Percentiles rank a stretch among this genome's conserved stretches.
These are phyloP conservation scores for Hydnomerulius pinastri DNA, from an alignment of 768 basidiomycete genomes.

Conservation along the genomic window DNA sequence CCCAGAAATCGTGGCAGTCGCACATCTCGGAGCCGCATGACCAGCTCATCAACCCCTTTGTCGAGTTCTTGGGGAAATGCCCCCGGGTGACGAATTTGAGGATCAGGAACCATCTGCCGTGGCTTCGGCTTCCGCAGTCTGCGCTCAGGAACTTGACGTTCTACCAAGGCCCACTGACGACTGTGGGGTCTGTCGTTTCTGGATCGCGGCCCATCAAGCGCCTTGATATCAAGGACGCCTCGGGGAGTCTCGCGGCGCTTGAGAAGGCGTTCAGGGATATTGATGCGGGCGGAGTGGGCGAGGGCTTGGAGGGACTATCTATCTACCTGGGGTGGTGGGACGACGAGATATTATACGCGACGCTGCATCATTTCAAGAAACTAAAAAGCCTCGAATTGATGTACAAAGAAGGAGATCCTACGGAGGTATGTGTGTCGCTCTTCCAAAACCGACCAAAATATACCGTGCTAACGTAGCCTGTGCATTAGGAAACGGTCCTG, in stretches of 20 bases:
- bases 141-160: conserved; percentile 21
- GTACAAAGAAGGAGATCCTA: conserved; percentile 39
- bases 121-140: conserved; percentile 19
- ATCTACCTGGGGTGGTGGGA: conserved; percentile 46
- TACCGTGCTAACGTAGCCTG: background rate
- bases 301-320: conserved; percentile 31
- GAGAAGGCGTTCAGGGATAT: conserved; percentile 30
- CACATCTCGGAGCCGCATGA: conserved; percentile 28
- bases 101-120: conserved; percentile 30
- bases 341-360: conserved; percentile 45
- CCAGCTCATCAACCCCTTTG: conserved; percentile 28
- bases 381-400: conserved; percentile 42
- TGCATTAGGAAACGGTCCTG: conserved; percentile 37
- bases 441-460: background rate
- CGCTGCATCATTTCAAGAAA: conserved; percentile 38
- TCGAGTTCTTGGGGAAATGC: conserved; percentile 25
- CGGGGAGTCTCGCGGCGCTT: conserved; percentile 20
- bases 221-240: conserved; percentile 27
- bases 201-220: conserved; percentile 18
- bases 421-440: conserved; percentile 37
- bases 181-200: conserved; percentile 26
- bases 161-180: conserved; percentile 29
- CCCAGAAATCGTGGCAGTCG: conserved; percentile 32
- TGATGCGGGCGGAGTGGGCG: conserved; percentile 17
- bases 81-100: conserved; percentile 21